Evolutionary conservation across 2,329 filamentous ascomycete genomes (phyloP).

Genomic region (Simplicillium aogashimaense): DNA sequence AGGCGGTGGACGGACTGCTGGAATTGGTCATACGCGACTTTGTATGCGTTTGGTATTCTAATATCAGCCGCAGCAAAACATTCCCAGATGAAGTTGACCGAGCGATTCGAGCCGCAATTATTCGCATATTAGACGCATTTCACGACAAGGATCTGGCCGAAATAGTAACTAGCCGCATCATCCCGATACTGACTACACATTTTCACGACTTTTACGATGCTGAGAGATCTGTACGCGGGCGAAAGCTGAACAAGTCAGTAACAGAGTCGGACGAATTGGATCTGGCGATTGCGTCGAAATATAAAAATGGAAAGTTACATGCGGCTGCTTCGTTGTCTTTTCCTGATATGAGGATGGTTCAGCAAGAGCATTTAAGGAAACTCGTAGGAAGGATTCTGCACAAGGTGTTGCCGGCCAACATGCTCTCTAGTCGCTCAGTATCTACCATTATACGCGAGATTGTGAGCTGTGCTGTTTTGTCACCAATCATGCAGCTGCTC

Average conservation of each 20-base stretch:
- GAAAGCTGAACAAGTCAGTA: slow-evolving; percentile 76
- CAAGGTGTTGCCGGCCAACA: slow-evolving; percentile 59
- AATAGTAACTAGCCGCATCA: slow-evolving; percentile 67
- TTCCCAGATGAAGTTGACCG: slow-evolving; percentile 85
- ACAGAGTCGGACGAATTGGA: slow-evolving; percentile 96
- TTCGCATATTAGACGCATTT: slow-evolving; percentile 61
- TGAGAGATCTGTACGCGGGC: slow-evolving; percentile 76
- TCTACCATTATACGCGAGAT: slow-evolving; percentile 78
- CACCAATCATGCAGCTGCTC: slow-evolving; percentile 68
- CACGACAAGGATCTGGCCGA: slow-evolving; percentile 74
- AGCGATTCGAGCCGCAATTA: slow-evolving; percentile 62
- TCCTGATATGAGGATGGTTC: slow-evolving; percentile 72
- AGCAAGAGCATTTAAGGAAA: slow-evolving; percentile 80
- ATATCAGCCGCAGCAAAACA: slow-evolving; percentile 69
- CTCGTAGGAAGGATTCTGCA: slow-evolving; percentile 66
- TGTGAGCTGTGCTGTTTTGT: slow-evolving; percentile 82
- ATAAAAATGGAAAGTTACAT: slow-evolving; percentile 79
- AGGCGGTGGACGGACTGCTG: slow-evolving; percentile 70
- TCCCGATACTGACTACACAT: slow-evolving; percentile 82
- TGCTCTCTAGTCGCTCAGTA: slow-evolving; percentile 73
- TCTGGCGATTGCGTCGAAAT: slow-evolving; percentile 90
- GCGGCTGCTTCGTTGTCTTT: slow-evolving; percentile 74
- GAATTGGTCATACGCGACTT: slow-evolving; percentile 73
- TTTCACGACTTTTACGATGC: slow-evolving; percentile 86
- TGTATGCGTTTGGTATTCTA: slow-evolving; percentile 77